These are phyloP conservation scores for Paecilomyces dactylethromorphus DNA, from an alignment of 2,329 filamentous ascomycete species.

Conservation along the genomic window DNA sequence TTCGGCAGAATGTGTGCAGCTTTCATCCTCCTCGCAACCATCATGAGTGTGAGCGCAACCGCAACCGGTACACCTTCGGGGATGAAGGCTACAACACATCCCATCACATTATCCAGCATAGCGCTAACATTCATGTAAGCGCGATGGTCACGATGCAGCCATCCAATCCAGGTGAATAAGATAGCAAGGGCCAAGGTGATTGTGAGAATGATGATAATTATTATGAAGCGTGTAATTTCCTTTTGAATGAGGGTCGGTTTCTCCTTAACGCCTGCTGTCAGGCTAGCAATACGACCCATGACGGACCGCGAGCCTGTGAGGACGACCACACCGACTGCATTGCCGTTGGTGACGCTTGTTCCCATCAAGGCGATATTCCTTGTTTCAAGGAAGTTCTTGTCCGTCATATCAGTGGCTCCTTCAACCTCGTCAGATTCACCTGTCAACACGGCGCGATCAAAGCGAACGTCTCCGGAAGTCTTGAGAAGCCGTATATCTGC, in stretches of 20 bases:
- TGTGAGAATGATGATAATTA: slow-evolving; percentile 64
- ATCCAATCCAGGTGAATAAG: slow-evolving; percentile 54
- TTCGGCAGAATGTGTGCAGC: slow-evolving; percentile 73
- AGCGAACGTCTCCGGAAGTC: slow-evolving; percentile 63
- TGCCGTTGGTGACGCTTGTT: slow-evolving; percentile 68
- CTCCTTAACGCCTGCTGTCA: slow-evolving; percentile 64
- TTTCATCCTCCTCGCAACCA: slow-evolving; percentile 69
- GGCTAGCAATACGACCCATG: slow-evolving; percentile 68
- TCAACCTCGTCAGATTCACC: slow-evolving; percentile 63
- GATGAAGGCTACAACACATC: slow-evolving; percentile 70
- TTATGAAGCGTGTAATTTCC: slow-evolving; percentile 67
- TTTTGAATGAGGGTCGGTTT: slow-evolving; percentile 64
- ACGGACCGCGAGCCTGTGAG: slow-evolving; percentile 66
- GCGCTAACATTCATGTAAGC: slow-evolving; percentile 65
- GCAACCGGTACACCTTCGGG: slow-evolving; percentile 68
- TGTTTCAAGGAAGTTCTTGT: slow-evolving; percentile 71
- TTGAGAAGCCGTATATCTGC: slow-evolving; percentile 68
- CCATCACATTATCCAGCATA: slow-evolving; percentile 67
- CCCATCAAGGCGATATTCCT: slow-evolving; percentile 71
- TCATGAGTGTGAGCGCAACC: slow-evolving; percentile 65
- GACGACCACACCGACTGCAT: slow-evolving; percentile 61
- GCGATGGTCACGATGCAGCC: slow-evolving; percentile 59
- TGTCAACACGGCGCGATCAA: slow-evolving; percentile 69
- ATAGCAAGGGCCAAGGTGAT: slow-evolving; percentile 51
- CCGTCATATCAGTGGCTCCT: slow-evolving; percentile 58